Evolutionary conservation across 2,329 filamentous ascomycete species (phyloP), one percentile per base, ranked within the genome.

Genomic region (Colletotrichum destructivum): DNA sequence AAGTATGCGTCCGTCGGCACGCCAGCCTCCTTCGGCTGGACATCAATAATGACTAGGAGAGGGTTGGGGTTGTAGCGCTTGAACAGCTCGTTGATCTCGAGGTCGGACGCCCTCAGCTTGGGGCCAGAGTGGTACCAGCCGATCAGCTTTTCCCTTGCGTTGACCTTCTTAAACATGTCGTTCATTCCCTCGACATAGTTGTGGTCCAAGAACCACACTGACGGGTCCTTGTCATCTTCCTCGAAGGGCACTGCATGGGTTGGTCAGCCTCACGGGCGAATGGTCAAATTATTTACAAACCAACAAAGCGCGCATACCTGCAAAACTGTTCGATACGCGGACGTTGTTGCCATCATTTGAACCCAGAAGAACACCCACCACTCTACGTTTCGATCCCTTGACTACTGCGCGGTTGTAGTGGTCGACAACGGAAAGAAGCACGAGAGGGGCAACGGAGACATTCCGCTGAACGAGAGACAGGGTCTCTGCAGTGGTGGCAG

Each of bases 121-220:
- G 96, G 96, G 52, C 96, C 96, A 23, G 96, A 97, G 85, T 99
- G 96, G 84, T 99, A 99, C 96, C 96, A 99, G 80, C 96, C 96
- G 88, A 99, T 97, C 82, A 99, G 89, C 91, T 98, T 98, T 87
- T 99, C 96, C 75, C 94, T 89, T 73, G 96, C 96, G 86, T 99
- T 99, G 88, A 99, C 95, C 87, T 98, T 98, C 88, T 99, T 99
- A 90, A 99, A 99, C 96, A 99, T 99, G 84, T 98, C 96, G 86
- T 96, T 97, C 96, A 99, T 99, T 77, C 93, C 94, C 85, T 99
- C 96, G 83, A 99, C 94, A 80, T 98, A 99, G 89, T 98, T 98
- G 89, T 99, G 96, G 83, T 99, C 96, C 75, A 99, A 86, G 82
- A 98, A 99, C 96, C 96, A 99, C 81, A 99, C 96, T 46, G 96